These are phyloP conservation scores for Dioscorea alata DNA, from an alignment of 106 monocot genomes.

Conservation along the genomic window DNA sequence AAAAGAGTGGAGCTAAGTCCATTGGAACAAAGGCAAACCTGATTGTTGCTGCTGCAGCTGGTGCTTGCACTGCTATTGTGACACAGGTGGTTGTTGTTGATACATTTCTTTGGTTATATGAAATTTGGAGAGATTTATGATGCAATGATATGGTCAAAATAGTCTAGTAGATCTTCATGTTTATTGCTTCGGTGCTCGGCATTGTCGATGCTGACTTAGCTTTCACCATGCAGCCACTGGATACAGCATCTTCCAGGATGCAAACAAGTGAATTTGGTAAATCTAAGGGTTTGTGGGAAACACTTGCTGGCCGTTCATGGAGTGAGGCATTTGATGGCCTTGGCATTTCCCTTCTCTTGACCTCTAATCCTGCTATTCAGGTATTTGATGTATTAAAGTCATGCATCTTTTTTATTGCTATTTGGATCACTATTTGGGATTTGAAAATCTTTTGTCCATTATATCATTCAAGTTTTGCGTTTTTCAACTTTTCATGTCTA, in stretches of 20 bases:
- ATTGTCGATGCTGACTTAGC: slow-evolving; percentile 1
- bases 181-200: not conserved
- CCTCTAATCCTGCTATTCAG: slow-evolving; percentile 95
- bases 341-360: slow-evolving; percentile 82
- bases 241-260: slow-evolving; percentile 96
- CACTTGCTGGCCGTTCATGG: slow-evolving; percentile 66
- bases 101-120: not conserved
- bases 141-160: too few relatives aligned
- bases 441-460: too few relatives aligned
- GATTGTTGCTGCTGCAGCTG: slow-evolving; percentile 87
- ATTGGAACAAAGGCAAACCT: slow-evolving; percentile 90
- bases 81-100: slow-evolving; percentile 52
- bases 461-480: too few relatives aligned
- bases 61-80: slow-evolving; percentile 80
- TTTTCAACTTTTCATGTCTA: not conserved
- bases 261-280: slow-evolving; percentile 98
- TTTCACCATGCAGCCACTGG: slow-evolving; percentile 62
- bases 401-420: too few relatives aligned
- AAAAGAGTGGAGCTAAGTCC: slow-evolving; percentile 62
- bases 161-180: not conserved
- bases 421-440: too few relatives aligned
- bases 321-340: slow-evolving; percentile 89
- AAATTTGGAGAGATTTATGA: not conserved
- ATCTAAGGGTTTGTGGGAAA: slow-evolving; percentile 75
- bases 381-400: slow-evolving; percentile 19